Evolutionary conservation across 768 basidiomycete species (phyloP), one percentile per base, ranked within the genome.

Genomic region (Trametes punicea): DNA sequence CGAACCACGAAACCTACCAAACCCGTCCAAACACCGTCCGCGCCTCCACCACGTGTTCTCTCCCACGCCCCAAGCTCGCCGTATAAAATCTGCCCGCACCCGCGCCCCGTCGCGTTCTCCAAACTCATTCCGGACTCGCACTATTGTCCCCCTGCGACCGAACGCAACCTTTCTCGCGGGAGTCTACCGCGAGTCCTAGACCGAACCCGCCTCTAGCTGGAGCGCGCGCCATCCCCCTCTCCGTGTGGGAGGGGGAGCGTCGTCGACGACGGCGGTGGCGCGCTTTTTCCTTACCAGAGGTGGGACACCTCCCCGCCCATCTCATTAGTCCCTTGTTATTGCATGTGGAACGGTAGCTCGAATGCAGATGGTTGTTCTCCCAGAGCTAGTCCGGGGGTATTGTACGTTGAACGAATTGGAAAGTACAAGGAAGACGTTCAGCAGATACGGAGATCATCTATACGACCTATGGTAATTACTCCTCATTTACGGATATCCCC

Each of bases 201-300:
- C 26, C 26, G 62, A 67, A 39, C 57, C 63, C 62, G 52, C 65
- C 64, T 63, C 67, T 60, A 73, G 72, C 72, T 73, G 72, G 72
- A 73, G 72, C 67, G 64, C 62, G 60, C 66, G 61, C 62, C 62
- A 64, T 64, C 61, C 62, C 31, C n/a, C n/a, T n/a, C n/a, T n/a
- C n/a, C n/a, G n/a, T n/a, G n/a, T n/a, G n/a, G n/a, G 42, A 34
- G 47, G 25, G 59, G 56, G 55, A 56, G n/a, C n/a, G n/a, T n/a
- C 62, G 56, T 47, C 59, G 44, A 54, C 61, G 38, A 41, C 33
- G 57, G 62, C 62, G 61, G 26, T 70, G 69, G 69, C 60, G 63
- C 59, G 63, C 69, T 69, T 65, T n/a, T 69, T 73, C 72, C 72
- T 73, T 73, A 73, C 72, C 72, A 63, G 72, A 65, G 70, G 65